Evolutionary conservation across 495 filamentous ascomycete genomes (phyloP), one percentile per base, ranked within the genome.

Genomic region (Penicillium tannophilum): DNA sequence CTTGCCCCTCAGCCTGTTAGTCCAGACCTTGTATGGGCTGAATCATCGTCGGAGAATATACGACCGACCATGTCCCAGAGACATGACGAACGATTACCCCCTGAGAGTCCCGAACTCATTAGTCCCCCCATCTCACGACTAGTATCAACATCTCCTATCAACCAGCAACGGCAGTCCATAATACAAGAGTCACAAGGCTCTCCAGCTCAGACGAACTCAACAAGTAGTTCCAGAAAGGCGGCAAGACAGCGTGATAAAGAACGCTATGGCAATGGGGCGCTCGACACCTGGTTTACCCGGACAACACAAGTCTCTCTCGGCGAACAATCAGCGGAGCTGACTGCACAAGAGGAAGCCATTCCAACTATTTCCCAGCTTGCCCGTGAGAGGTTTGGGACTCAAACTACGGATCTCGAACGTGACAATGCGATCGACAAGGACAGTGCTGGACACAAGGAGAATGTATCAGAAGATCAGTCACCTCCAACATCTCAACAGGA

Each of bases 241-340:
- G 63, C 63, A 16, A 61, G 72, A 26, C 65, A 72, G 30, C 65
- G 62, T 6, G 71, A 73, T 41, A 55, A 62, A 47, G 72, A 74
- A 26, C 67, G 67, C 6, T 75, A 75, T 51, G 73, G 71, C 1
- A 79, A 75, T 44, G 76, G 73, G 17, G 63, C 74, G 20, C 63
- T 79, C 0, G 76, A 79, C 52, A 74, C 72, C 12, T 76, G 67
- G 75, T 77, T 79, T 42, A 58, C 62, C 8, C 73, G 60, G 4
- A 68, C 64, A 0, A 71, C 70, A 1, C 70, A 72, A 35, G 52
- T 46, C 0, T 55, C 66, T 1, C 47, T 67, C 14, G 14, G 52
- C 1, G 55, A 54, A 42, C 42, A 16, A 1, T 10, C 58, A 4
- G 6, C 35, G 10, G 53, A 62, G 4, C 28, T 55, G 16, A 23